These are phyloP conservation scores for Neoboletus brunneissimus DNA, from an alignment of 768 basidiomycete species.

Conservation along the genomic window DNA sequence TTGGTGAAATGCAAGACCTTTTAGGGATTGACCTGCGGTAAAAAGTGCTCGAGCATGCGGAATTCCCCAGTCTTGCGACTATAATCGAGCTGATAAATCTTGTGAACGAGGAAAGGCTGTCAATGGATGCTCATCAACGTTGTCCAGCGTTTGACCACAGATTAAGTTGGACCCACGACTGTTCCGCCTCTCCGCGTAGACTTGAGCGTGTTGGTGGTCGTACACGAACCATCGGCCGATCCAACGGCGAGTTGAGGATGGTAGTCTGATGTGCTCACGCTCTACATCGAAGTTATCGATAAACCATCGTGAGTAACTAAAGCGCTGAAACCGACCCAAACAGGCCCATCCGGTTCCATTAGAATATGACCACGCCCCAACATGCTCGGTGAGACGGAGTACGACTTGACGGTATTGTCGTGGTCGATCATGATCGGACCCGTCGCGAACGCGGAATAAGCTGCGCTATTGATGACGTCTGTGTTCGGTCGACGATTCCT, in stretches of 20 bases:
- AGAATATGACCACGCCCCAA: constrained; percentile 70
- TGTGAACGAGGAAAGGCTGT: constrained; percentile 75
- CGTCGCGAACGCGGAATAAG: constrained; percentile 65
- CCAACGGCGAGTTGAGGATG: constrained; percentile 85
- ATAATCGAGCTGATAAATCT: constrained; percentile 86
- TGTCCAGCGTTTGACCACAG: background rate
- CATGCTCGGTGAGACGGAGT: constrained; percentile 68
- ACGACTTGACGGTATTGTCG: constrained; percentile 76
- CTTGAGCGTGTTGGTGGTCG: constrained; percentile 68
- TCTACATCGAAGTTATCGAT: constrained; percentile 41
- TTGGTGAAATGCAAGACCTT: background rate
- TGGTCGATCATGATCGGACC: constrained; percentile 78
- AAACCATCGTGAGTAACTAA: background rate
- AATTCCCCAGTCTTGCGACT: constrained; percentile 71
- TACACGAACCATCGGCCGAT: constrained; percentile 78
- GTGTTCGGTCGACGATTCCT: background rate
- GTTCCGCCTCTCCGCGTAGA: constrained; percentile 67
- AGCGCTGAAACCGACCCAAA: constrained; percentile 64
- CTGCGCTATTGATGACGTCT: constrained; percentile 72
- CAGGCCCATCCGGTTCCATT: constrained; percentile 72
- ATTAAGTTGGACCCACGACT: constrained; percentile 48
- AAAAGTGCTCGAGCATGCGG: constrained; percentile 84
- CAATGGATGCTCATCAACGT: background rate
- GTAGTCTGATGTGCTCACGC: constrained; percentile 71
- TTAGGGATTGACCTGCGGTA: constrained; percentile 56